These are phyloP conservation scores for Leccinum laetum DNA, from an alignment of 1,284 basidiomycete genomes.

Conservation along the genomic window DNA sequence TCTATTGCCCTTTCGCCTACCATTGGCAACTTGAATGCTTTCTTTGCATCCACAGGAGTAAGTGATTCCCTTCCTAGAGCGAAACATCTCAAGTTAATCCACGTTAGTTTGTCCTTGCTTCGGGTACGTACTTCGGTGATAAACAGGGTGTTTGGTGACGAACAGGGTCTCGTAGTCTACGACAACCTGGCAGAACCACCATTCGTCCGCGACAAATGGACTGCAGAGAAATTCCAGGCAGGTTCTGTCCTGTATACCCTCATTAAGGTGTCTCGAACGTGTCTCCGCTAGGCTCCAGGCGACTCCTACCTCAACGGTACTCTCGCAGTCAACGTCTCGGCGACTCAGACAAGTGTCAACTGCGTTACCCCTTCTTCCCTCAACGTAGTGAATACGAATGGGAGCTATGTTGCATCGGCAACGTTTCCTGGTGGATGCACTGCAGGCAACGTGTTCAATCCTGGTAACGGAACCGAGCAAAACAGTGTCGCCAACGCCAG, in stretches of 20 bases:
- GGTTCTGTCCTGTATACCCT: conserved; percentile 5
- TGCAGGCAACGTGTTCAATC: conserved; percentile 37
- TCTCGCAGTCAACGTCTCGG: conserved; percentile 52
- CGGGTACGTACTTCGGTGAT: conserved; percentile 29
- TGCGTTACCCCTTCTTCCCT: conserved; percentile 43
- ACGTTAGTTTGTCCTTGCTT: conserved; percentile 42
- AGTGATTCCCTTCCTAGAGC: conserved; percentile 18
- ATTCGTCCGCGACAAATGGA: conserved; percentile 50
- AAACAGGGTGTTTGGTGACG: not conserved
- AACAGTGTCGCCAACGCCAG: conserved; percentile 45
- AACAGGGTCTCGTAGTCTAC: conserved; percentile 37
- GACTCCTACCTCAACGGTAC: conserved; percentile 48
- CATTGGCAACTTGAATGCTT: conserved; percentile 46
- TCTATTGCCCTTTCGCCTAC: conserved; percentile 44
- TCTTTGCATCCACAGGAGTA: conserved; percentile 60
- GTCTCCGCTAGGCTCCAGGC: conserved; percentile 33
- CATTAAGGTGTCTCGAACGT: not conserved
- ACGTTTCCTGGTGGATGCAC: conserved; percentile 46
- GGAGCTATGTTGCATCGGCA: conserved; percentile 38
- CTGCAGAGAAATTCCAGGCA: conserved; percentile 50
- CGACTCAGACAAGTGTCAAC: conserved; percentile 46
- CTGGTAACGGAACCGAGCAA: conserved; percentile 40
- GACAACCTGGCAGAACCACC: conserved; percentile 51
- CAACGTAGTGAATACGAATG: conserved; percentile 23
- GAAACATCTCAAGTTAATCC: not conserved